These are phyloP conservation scores for Cyclotella cryptica DNA, from an alignment of 108 stramenopile species.

Conservation along the genomic window DNA sequence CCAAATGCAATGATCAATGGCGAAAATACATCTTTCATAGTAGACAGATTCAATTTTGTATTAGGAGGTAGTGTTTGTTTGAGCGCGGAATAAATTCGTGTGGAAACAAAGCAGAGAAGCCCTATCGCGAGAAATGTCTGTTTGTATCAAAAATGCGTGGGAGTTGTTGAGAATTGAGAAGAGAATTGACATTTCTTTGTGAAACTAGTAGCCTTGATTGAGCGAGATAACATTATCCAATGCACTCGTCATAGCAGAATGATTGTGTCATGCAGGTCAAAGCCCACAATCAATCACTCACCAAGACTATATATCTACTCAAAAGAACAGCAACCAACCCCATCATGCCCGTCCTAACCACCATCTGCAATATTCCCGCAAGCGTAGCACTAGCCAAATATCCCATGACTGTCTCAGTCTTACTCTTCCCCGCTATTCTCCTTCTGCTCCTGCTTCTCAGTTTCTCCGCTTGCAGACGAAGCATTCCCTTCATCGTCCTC, in stretches of 20 bases:
- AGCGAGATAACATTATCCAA: too few species aligned
- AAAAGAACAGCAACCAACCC: conserved; percentile 63
- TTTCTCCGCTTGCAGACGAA: background rate
- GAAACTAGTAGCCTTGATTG: too few species aligned
- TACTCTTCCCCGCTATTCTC: conserved; percentile 9
- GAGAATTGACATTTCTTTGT: too few species aligned
- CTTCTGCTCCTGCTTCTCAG: conserved; percentile 14
- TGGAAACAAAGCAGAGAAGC: conserved; percentile 64
- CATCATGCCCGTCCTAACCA: conserved; percentile 79
- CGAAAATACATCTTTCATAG: conserved; percentile 53
- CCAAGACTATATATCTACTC: conserved; percentile 62
- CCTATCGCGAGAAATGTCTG: conserved; percentile 59
- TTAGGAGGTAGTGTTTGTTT: conserved; percentile 5
- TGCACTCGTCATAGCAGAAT: background rate
- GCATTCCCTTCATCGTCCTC: conserved; percentile 25
- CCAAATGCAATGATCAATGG: conserved; percentile 73
- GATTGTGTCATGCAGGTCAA: background rate
- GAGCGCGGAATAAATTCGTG: conserved; percentile 51
- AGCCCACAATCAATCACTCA: background rate
- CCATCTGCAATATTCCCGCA: conserved; percentile 74
- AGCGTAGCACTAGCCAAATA: conserved; percentile 77
- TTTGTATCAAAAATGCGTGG: background rate
- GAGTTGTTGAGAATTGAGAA: background rate
- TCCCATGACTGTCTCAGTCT: conserved; percentile 66
- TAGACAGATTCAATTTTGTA: conserved; percentile 6